Evolutionary conservation across 306 rosid species (phyloP), one percentile per base, ranked within the genome.

Genomic region (Boehmeria nivea): DNA sequence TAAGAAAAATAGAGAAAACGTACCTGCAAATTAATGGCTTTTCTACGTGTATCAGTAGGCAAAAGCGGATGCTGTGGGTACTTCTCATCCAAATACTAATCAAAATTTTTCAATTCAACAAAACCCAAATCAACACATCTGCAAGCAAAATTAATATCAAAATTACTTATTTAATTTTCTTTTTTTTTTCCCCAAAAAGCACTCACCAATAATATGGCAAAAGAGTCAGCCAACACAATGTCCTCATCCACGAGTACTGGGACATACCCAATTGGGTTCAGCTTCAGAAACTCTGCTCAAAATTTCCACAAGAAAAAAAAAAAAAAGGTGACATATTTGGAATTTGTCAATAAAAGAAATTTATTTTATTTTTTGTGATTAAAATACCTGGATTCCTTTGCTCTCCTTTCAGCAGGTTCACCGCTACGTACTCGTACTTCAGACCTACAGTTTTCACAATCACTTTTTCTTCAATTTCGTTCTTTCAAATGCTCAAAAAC

Each of bases 21-120:
- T 75, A 86, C 95, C 91, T 80, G 98, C 59, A 78, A 74, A 72
- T 86, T 90, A 65, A 90, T 46, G 51, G 91, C 77, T 69, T 73
- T 84, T 67, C 62, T 71, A 14, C 48, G 55, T 60, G 80, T 70
- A 71, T 84, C 88, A 44, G 5, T 20, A 63, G 95, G 98, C 43
- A 90, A 74, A 43, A 90, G 61, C 7, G 91, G 88, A 72, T 67
- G 73, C 34, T 76, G 82, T 20, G 95, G 84, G 74, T 76, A 90
- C 78, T 90, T 90, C 25, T 80, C 88, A 26, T 90, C 98, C 75
- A 90, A 69, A 76, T 84, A 84, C 98, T 31, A 31, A 31, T 31
- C 36, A 31, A 31, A 1, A 31, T n/a, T 10, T 4, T 40, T 56
- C 3, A 22, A 19, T 10, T 0, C 6, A 36, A 10, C 17, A 20